A percentile compares a stretch with the other conserved stretches of the same genome.
Evolutionary conservation across 345 rosid genomes (phyloP).

Genomic region (Viola odorata): DNA sequence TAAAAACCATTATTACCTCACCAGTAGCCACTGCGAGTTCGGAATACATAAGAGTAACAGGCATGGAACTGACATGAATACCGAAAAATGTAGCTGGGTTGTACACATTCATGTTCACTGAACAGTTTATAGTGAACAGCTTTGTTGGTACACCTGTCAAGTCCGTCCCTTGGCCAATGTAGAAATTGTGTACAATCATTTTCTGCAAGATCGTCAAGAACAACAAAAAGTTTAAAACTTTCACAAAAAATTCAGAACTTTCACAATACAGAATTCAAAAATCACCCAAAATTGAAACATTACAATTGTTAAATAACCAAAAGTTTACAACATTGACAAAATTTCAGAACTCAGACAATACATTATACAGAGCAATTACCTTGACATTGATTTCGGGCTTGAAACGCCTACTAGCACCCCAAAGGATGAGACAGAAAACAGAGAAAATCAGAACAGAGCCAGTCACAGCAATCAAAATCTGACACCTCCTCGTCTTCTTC

Average conservation of each 20-base stretch:
- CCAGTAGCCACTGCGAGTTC: conserved; percentile 19
- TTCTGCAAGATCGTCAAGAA: neutral
- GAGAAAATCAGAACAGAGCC: conserved; percentile 3
- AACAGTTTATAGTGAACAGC: conserved; percentile 16
- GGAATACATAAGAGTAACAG: conserved; percentile 14
- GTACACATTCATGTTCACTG: conserved; percentile 15
- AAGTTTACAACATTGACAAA: neutral
- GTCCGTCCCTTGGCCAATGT: conserved; percentile 20
- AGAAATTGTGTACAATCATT: neutral
- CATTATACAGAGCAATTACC: neutral
- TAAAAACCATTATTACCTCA: conserved; percentile 8
- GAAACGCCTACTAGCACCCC: conserved; percentile 23
- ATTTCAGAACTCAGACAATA: neutral
- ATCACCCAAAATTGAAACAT: neutral
- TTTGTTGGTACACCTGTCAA: conserved; percentile 21
- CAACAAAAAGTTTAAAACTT: neutral
- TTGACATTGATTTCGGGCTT: conserved; percentile 13
- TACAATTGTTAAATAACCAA: too few relatives aligned
- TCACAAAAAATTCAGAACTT: neutral
- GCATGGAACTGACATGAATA: conserved; percentile 16
- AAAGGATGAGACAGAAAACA: conserved; percentile 11
- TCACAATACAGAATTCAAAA: too few relatives aligned
- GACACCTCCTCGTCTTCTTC: neutral
- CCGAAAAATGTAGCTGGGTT: conserved; percentile 19
- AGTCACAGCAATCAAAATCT: conserved; percentile 3